A percentile compares a stretch with the other conserved stretches of the same genome.
Evolutionary conservation across 768 basidiomycete genomes (phyloP).

Genomic region (Termitomyces sp.): DNA sequence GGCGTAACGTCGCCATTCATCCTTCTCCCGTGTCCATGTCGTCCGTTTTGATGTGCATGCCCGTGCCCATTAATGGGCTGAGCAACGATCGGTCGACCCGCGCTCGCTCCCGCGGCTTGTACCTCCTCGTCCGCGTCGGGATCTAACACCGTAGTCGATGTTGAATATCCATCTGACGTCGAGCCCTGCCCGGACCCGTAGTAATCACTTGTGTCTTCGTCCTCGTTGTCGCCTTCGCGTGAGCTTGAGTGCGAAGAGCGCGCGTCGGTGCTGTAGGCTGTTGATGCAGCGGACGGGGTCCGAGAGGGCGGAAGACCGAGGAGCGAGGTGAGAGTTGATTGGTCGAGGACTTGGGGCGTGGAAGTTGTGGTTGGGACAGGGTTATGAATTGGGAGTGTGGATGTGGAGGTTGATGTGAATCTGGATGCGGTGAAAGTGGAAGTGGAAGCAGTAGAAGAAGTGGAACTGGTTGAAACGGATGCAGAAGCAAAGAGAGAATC

Average conservation of each 20-base stretch:
- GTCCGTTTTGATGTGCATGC: constrained; percentile 3
- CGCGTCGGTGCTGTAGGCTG: constrained; percentile 24
- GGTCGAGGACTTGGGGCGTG: constrained; percentile 64
- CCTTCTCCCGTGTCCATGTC: constrained; percentile 19
- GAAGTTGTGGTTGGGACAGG: constrained; percentile 51
- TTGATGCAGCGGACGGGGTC: constrained; percentile 37
- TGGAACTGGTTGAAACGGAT: constrained; percentile 8
- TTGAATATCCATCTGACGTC: constrained; percentile 37
- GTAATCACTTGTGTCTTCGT: constrained; percentile 27
- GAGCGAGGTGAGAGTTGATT: constrained; percentile 65
- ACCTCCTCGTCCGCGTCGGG: constrained; percentile 28
- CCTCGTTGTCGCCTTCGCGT: constrained; percentile 60
- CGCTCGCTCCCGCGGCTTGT: constrained; percentile 26
- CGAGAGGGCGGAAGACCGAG: constrained; percentile 52
- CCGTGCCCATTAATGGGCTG: constrained; percentile 8
- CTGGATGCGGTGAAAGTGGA: constrained; percentile 13
- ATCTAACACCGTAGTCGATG: constrained; percentile 39
- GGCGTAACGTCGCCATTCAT: constrained; percentile 63
- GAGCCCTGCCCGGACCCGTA: constrained; percentile 18
- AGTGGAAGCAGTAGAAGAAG: constrained; percentile 11
- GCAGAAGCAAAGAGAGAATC: constrained; percentile 77
- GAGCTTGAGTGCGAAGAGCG: constrained; percentile 38
- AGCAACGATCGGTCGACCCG: constrained; percentile 30
- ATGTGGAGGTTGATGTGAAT: constrained; percentile 6
- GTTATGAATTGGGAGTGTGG: constrained; percentile 37